These are phyloP conservation scores for Hypocrella siamensis DNA, from an alignment of 2,329 filamentous ascomycete genomes.

Conservation along the genomic window DNA sequence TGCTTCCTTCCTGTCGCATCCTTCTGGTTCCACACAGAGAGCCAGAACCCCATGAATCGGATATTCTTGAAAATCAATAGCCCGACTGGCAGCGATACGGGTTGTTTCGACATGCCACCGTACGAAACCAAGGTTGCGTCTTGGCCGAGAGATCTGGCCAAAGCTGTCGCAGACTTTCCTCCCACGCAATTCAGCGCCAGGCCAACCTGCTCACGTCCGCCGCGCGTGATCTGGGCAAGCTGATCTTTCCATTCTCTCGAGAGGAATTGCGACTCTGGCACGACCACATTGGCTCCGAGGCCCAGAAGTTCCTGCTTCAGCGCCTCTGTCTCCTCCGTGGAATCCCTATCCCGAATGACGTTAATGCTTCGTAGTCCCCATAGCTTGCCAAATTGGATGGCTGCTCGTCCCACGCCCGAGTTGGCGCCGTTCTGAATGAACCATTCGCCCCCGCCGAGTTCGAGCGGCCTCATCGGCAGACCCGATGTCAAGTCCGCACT, in stretches of 20 bases:
- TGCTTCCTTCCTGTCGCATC: conserved; percentile 58
- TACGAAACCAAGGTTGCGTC: conserved; percentile 77
- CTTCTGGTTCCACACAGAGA: conserved; percentile 72
- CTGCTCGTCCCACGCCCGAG: conserved; percentile 77
- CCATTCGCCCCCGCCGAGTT: conserved; percentile 54
- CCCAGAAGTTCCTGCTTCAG: conserved; percentile 34
- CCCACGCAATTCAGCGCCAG: conserved; percentile 90
- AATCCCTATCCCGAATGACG: conserved; percentile 60
- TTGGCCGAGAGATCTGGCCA: conserved; percentile 58
- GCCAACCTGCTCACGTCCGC: conserved; percentile 54
- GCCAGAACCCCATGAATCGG: conserved; percentile 85
- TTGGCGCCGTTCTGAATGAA: conserved; percentile 97
- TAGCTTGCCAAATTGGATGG: conserved; percentile 69
- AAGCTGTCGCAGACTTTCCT: conserved; percentile 62
- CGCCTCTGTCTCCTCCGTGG: conserved; percentile 45
- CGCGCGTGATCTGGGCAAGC: conserved; percentile 50
- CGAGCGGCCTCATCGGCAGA: conserved; percentile 28
- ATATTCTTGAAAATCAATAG: conserved; percentile 90
- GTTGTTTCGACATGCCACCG: conserved; percentile 86
- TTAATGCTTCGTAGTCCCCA: conserved; percentile 92
- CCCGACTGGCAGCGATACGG: conserved; percentile 64
- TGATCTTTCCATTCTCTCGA: conserved; percentile 44
- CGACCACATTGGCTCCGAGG: conserved; percentile 41
- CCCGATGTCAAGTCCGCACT: conserved; percentile 27
- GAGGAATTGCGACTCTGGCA: conserved; percentile 39